Evolutionary conservation across 2,329 filamentous ascomycete genomes (phyloP), one percentile per base, ranked within the genome.

Genomic region (Penicillium hordei): DNA sequence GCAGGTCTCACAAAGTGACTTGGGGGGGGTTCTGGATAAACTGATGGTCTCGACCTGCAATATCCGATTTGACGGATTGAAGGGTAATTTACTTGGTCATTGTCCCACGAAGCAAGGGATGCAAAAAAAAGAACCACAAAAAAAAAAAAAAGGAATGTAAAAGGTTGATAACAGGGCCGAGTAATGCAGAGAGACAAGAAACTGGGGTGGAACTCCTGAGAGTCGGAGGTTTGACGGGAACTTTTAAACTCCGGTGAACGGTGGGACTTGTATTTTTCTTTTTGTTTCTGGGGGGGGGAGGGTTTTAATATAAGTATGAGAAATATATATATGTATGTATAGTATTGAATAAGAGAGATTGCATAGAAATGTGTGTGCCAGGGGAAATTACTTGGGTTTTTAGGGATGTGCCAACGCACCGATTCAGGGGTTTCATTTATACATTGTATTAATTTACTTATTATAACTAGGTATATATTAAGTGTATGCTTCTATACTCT

Each of bases 21-120:
- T 42, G 9, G 36, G n/a, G 13, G 33, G 33, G 33, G 15, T 15
- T 34, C 38, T 40, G 38, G 40, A n/a, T 23, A 44, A 48, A 23
- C 29, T 8, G 33, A 33, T 13, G 42, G 19, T 17, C 13, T 31
- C n/a, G 19, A 33, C 21, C 31, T 34, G 15, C 17, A 44, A 5
- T n/a, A 36, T 48, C 45, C 45, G 31, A 34, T 48, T 48, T 48
- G 45, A 48, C 45, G 45, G 31, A 36, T 48, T 25, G 31, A 36
- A 48, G 6, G 12, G 29, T 23, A 36, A 36, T 48, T 48, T 15
- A 48, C 45, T 36, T 48, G 45, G 45, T 34, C 45, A 48, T 48
- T 25, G 19, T 36, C 21, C 19, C 29, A 17, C 25, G 1, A 29
- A 31, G n/a, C 27, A n/a, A 34, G 45, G 19, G 31, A 34, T 34